phyloP scores from a whole-genome alignment of 768 basidiomycete genomes.

The Phlegmacium glaucopus region DNA sequence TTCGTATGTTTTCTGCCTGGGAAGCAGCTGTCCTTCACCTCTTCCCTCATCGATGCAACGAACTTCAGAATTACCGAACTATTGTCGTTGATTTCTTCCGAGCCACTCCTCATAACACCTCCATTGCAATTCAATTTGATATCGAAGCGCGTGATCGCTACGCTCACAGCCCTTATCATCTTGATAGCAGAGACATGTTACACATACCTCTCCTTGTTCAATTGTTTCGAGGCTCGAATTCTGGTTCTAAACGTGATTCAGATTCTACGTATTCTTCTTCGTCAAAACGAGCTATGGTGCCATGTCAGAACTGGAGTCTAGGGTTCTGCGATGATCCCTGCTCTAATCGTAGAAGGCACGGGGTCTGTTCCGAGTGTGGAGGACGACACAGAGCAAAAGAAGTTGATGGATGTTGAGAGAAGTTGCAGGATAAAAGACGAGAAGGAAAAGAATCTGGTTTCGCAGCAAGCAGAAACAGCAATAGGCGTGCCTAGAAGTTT shows the following conservation, averaged over 20 bases:
- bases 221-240: background rate
- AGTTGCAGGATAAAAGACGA: no score
- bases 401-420: background rate
- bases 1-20: conserved; percentile 11
- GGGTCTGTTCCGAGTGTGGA: conserved; percentile 8
- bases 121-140: conserved; percentile 9
- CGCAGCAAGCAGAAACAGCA: no score
- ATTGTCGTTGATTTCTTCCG: conserved; percentile 11
- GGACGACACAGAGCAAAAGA: conserved; percentile 8
- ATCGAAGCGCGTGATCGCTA: conserved; percentile 6
- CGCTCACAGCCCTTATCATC: conserved; percentile 4
- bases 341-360: conserved; percentile 1
- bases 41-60: conserved; percentile 9
- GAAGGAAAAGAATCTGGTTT: no score
- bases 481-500: no score
- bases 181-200: conserved; percentile 10
- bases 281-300: background rate
- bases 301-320: conserved; percentile 9
- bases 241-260: no score
- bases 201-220: conserved; percentile 6
- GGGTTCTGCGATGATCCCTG: conserved; percentile 9
- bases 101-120: background rate
- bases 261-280: no score
- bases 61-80: conserved; percentile 5
- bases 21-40: background rate